Percentiles rank a stretch among this genome's conserved stretches.
Conservation (phyloP, 2,329 filamentous ascomycete genomes). For the Rhytidhysteron rufulum region DNA sequence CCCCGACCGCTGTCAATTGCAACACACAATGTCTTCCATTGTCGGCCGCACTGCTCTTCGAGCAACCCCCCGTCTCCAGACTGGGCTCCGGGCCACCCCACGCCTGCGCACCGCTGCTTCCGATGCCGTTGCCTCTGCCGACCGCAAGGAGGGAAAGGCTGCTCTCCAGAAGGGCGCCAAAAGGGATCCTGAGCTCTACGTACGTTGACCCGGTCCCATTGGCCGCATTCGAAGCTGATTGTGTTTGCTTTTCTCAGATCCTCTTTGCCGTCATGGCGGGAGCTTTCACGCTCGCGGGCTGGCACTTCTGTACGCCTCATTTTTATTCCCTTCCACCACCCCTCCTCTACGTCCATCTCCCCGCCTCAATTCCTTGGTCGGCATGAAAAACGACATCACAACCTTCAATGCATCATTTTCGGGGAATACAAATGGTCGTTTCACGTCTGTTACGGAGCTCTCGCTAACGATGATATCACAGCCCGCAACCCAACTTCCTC, state of each 20-base stretch:
- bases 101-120: constrained; percentile 31
- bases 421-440: too few relatives aligned
- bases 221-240: constrained; percentile 18
- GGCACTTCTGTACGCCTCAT: constrained; percentile 68
- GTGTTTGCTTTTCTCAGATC: constrained; percentile 55
- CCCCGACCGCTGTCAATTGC: constrained; percentile 14
- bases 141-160: constrained; percentile 44
- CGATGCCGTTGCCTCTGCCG: constrained; percentile 38
- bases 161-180: constrained; percentile 61
- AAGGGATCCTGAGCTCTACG: constrained; percentile 71
- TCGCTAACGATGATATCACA: constrained; percentile 31
- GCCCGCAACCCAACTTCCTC: constrained; percentile 80
- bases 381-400: not conserved
- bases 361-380: not conserved
- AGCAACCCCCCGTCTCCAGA: constrained; percentile 43
- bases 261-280: constrained; percentile 87
- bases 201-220: constrained; percentile 41
- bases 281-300: constrained; percentile 83
- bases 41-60: constrained; percentile 44
- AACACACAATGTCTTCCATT: constrained; percentile 44
- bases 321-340: not conserved
- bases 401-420: too few relatives aligned
- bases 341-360: not conserved
- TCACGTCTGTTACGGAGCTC: not conserved
- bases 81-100: constrained; percentile 19